Evolutionary conservation across 805 yeast species (phyloP).

Genomic region (Myxozyma udenii): DNA sequence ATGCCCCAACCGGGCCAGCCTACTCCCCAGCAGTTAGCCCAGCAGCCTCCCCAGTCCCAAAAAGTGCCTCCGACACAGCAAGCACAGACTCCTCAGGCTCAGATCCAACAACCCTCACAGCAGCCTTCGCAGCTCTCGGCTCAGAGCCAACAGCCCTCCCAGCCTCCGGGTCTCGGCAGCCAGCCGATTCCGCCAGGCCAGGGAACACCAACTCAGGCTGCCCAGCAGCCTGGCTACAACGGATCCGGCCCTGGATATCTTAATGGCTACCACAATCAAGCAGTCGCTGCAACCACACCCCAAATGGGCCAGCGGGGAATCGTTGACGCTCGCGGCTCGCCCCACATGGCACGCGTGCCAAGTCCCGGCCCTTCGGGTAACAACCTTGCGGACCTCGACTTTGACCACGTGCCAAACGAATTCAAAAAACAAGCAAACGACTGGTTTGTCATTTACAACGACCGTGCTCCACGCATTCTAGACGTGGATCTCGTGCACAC

Average conservation of each 20-base stretch:
- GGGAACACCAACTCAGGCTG: background rate
- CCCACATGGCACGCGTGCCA: conserved; percentile 22
- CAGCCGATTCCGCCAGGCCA: background rate
- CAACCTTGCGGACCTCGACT: conserved; percentile 61
- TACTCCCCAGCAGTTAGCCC: conserved; percentile 32
- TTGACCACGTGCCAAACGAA: conserved; percentile 68
- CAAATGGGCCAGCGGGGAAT: conserved; percentile 20
- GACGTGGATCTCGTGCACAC: conserved; percentile 89
- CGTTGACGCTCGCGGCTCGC: conserved; percentile 21
- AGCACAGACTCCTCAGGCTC: conserved; percentile 28
- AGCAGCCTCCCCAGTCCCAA: conserved; percentile 34
- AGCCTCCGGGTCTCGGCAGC: too few species aligned
- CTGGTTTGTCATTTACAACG: conserved; percentile 86
- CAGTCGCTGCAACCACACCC: conserved; percentile 26
- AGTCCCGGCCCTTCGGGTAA: conserved; percentile 35
- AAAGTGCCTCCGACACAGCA: conserved; percentile 31
- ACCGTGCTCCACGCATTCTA: conserved; percentile 67
- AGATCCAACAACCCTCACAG: conserved; percentile 2
- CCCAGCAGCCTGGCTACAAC: conserved; percentile 26
- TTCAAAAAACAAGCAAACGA: conserved; percentile 79
- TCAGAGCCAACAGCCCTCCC: too few species aligned
- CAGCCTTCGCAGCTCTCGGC: too few species aligned
- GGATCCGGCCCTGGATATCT: conserved; percentile 22
- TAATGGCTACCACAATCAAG: conserved; percentile 27
- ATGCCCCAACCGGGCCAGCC: conserved; percentile 33